A percentile compares a stretch with the other conserved stretches of the same genome.
Conservation (phyloP, 805 yeast species). For the Candida palmyrensis region DNA sequence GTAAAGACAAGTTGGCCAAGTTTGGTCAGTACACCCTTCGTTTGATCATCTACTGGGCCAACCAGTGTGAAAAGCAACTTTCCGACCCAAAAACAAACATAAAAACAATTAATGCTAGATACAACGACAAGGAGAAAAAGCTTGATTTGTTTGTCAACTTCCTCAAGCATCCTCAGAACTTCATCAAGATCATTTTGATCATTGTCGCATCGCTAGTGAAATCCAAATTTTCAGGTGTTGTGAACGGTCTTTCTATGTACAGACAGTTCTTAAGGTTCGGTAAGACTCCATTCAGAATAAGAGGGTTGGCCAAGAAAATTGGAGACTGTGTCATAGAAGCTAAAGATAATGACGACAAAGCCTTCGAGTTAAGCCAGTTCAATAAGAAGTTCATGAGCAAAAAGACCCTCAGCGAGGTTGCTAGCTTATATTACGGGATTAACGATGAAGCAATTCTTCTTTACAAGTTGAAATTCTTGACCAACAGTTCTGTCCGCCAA, state of each 20-base stretch:
- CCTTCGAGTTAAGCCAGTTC: constrained; percentile 10
- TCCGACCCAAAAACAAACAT: constrained; percentile 32
- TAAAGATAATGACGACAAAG: constrained; percentile 3
- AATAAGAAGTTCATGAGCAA: constrained; percentile 25
- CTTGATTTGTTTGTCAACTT: constrained; percentile 30
- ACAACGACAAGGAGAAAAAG: constrained; percentile 27
- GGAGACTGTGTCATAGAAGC: constrained; percentile 4
- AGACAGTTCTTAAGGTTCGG: constrained; percentile 71
- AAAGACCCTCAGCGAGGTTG: constrained; percentile 42
- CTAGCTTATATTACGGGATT: constrained; percentile 57
- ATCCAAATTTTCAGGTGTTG: constrained; percentile 38
- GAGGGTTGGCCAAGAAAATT: constrained; percentile 31
- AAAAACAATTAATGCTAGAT: constrained; percentile 21
- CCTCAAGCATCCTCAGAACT: constrained; percentile 30
- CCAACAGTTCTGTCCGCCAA: constrained; percentile 28
- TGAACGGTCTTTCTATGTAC: constrained; percentile 46
- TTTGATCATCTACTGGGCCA: constrained; percentile 43
- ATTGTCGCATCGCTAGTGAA: constrained; percentile 36
- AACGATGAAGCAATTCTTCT: constrained; percentile 60
- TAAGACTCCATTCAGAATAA: constrained; percentile 56
- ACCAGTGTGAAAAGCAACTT: constrained; percentile 29
- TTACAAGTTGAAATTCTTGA: constrained; percentile 47
- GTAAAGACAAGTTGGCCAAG: constrained; percentile 71
- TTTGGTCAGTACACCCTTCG: constrained; percentile 55
- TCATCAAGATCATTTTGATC: constrained; percentile 28